Conservation (phyloP, 202 grass and related monocot species). For the Carex arenaria region DNA sequence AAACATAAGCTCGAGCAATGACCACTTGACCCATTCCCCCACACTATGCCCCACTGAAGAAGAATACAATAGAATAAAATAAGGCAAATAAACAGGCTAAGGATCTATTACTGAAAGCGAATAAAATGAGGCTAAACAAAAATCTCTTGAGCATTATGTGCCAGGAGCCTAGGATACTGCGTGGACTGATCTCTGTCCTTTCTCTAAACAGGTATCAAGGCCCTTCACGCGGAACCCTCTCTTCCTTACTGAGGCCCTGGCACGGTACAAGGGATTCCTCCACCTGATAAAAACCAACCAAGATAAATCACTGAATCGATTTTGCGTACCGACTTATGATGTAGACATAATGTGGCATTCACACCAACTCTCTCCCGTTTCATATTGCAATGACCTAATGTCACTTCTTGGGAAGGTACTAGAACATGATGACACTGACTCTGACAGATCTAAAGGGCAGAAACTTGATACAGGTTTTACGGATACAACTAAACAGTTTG, state of each 20-base stretch:
- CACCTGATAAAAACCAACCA: slow-evolving; percentile 78
- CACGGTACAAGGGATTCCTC: slow-evolving; percentile 87
- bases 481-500: slow-evolving; percentile 63
- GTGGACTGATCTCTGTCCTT: neutral
- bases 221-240: slow-evolving; percentile 40
- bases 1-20: neutral
- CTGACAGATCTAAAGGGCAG: slow-evolving; percentile 74
- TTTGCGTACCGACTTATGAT: slow-evolving; percentile 83
- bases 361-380: slow-evolving; percentile 62
- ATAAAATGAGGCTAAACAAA: neutral
- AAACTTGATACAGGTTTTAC: slow-evolving; percentile 80
- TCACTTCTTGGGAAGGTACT: slow-evolving; percentile 76
- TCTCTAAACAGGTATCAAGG: slow-evolving; percentile 52
- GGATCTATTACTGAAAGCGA: neutral
- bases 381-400: slow-evolving; percentile 65
- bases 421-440: slow-evolving; percentile 89
- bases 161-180: too few species aligned
- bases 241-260: slow-evolving; percentile 71
- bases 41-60: neutral
- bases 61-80: neutral
- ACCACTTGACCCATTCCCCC: neutral
- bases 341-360: slow-evolving; percentile 95
- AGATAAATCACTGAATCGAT: slow-evolving; percentile 58
- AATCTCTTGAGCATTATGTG: neutral
- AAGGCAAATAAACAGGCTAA: neutral